Base-by-base conservation (phyloP, 2,329 filamentous ascomycete species). In the Sporothrix variecibatus region DNA sequence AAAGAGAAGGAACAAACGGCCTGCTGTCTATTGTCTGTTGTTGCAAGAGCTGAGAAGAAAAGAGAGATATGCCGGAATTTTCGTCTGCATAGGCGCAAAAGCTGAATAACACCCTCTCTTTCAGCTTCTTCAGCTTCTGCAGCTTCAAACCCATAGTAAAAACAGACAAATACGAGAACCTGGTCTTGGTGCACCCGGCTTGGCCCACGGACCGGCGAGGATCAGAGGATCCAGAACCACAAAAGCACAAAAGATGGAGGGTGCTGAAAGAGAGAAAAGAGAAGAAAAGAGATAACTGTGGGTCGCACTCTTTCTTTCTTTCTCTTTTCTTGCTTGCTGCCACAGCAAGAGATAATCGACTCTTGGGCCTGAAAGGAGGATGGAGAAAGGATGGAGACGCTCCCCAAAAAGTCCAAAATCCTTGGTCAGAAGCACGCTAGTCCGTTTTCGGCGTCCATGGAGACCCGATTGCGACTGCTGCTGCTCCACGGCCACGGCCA, bases 21-120 rank as follows among this genome's bases (percentile, higher is more conserved):
- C 7, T 34, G 34, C 40, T 43, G 40, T 43, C 40, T 43, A 9
- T 11, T 11, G 40, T 20, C 15, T 49, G 43, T 20, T 49, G 2
- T 49, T 34, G 34, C 4, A 8, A 34, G 34, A 34, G 34, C 34
- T 34, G 34, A 34, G 34, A 34, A 5, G 34, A 34, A 8, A 15
- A 20, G 43, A 12, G 43, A 49, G 43, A 49, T 49, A 49, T 49
- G 43, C 15, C 43, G 38, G 12, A 3, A 3, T 28, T 8, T 8
- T 67, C 15, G 62, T 28, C 26, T 26, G 38, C 38, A 67, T 67
- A 67, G 62, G 28, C 38, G 40, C 17, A 49, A 17, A 49, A 64
- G 70, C 70, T 72, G 70, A 72, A 64, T 72, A 72, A 72, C 70
- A 11, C 53, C 53, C 53, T 26, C 53, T 23, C n/a, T 28, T 51